phyloP scores from a whole-genome alignment of 768 basidiomycete genomes.

The Rhizopogon vesiculosus region DNA sequence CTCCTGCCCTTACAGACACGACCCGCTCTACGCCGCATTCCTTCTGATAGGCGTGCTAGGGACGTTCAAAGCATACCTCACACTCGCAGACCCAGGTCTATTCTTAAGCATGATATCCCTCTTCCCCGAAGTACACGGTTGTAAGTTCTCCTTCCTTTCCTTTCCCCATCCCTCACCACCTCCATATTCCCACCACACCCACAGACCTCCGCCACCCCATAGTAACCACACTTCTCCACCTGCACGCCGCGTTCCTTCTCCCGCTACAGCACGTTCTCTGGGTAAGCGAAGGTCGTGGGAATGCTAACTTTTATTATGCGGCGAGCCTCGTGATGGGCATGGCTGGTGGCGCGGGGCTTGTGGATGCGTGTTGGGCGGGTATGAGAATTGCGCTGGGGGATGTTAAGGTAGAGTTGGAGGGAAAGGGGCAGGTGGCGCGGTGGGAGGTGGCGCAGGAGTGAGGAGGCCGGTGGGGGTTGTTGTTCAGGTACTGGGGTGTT shows the following conservation, averaged over 20 bases:
- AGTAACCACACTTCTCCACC: constrained; percentile 75
- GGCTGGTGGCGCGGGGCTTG: constrained; percentile 75
- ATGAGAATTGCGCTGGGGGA: constrained; percentile 66
- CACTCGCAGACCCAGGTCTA: constrained; percentile 83
- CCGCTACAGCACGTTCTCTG: constrained; percentile 92
- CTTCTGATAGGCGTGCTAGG: constrained; percentile 72
- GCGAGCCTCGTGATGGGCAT: constrained; percentile 91
- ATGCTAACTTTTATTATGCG: constrained; percentile 98
- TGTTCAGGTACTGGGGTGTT: too few relatives aligned
- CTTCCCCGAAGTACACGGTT: constrained; percentile 80
- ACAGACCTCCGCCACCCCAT: constrained; percentile 83
- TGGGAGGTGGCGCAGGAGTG: constrained; percentile 26
- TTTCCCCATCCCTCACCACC: not conserved
- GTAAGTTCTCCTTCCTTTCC: constrained; percentile 41
- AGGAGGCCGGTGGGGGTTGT: not conserved
- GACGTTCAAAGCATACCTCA: constrained; percentile 90
- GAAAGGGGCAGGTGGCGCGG: constrained; percentile 7
- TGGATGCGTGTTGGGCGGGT: constrained; percentile 84
- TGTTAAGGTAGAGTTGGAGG: constrained; percentile 37
- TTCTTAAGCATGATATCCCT: constrained; percentile 77
- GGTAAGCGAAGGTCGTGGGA: constrained; percentile 88
- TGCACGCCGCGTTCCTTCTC: constrained; percentile 80
- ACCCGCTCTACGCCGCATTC: constrained; percentile 77
- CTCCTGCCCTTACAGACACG: constrained; percentile 49
- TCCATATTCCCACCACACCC: not conserved